Conservation (phyloP, 805 yeast genomes). For the Zygoascus ofunaensis region DNA sequence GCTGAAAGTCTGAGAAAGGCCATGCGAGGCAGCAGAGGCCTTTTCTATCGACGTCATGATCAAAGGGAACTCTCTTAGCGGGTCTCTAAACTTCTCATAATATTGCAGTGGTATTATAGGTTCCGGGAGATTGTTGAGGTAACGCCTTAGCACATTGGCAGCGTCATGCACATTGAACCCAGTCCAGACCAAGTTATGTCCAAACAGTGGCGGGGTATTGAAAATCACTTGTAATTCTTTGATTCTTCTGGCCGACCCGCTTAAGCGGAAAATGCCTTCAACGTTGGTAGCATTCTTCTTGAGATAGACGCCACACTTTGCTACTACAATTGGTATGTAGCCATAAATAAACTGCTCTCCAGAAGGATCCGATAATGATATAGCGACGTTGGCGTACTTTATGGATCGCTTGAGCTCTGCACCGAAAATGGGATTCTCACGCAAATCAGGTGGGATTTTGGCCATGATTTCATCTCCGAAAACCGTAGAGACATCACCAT, state of each 20-base stretch:
- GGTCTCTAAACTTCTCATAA: slow-evolving; percentile 73
- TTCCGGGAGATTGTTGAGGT: slow-evolving; percentile 79
- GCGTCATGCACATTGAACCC: slow-evolving; percentile 96
- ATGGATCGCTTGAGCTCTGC: slow-evolving; percentile 66
- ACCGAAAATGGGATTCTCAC: slow-evolving; percentile 55
- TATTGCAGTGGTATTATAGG: slow-evolving; percentile 75
- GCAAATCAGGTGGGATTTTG: slow-evolving; percentile 8
- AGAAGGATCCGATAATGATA: slow-evolving; percentile 48
- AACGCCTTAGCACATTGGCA: slow-evolving; percentile 80
- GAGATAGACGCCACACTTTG: slow-evolving; percentile 82
- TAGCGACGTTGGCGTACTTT: slow-evolving; percentile 65
- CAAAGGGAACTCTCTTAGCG: slow-evolving; percentile 52
- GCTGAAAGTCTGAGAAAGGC: not conserved
- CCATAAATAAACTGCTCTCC: slow-evolving; percentile 73
- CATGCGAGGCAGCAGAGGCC: not conserved
- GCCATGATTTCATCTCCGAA: not conserved
- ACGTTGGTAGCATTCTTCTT: slow-evolving; percentile 62
- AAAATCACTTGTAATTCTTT: slow-evolving; percentile 77
- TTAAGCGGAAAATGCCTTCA: slow-evolving; percentile 89
- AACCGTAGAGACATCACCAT: not conserved
- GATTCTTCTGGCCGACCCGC: slow-evolving; percentile 83
- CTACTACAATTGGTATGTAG: slow-evolving; percentile 85
- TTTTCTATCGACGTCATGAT: slow-evolving; percentile 49
- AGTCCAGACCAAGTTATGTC: slow-evolving; percentile 81
- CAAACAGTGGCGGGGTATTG: slow-evolving; percentile 83